Evolutionary conservation across 345 rosid species (phyloP).

Genomic region (Cardamine resedifolia): DNA sequence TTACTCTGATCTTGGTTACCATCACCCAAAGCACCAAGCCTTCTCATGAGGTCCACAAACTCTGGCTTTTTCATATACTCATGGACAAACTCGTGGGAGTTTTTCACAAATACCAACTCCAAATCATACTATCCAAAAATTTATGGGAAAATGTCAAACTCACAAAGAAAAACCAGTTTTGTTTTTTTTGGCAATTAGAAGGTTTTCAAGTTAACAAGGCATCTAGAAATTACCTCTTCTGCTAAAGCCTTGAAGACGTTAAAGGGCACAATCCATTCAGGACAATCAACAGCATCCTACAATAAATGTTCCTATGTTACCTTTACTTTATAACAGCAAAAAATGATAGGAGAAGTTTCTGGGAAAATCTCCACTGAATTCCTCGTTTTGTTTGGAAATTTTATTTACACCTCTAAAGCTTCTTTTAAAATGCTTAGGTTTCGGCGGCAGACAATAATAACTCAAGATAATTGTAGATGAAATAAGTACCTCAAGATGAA

Average conservation of each 20-base stretch:
- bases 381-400: neutral
- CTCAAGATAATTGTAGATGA: neutral
- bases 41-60: conserved; percentile 72
- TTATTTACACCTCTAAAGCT: neutral
- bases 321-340: neutral
- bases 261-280: conserved; percentile 98
- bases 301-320: conserved; percentile 19
- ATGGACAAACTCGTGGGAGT: conserved; percentile 84
- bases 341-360: neutral
- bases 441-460: conserved; percentile 10
- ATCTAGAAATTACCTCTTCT: conserved; percentile 62
- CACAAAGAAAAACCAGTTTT: neutral
- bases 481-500: conserved; percentile 82
- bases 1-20: conserved; percentile 90
- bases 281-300: conserved; percentile 98
- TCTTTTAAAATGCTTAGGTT: neutral
- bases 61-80: conserved; percentile 81
- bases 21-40: conserved; percentile 97
- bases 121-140: conserved; percentile 65
- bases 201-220: neutral
- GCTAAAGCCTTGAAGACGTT: conserved; percentile 85
- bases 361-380: neutral
- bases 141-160: conserved; percentile 17
- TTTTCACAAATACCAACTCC: conserved; percentile 89
- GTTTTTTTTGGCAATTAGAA: neutral